Conservation (phyloP, 805 yeast genomes). For the Geotrichum ghanense region DNA sequence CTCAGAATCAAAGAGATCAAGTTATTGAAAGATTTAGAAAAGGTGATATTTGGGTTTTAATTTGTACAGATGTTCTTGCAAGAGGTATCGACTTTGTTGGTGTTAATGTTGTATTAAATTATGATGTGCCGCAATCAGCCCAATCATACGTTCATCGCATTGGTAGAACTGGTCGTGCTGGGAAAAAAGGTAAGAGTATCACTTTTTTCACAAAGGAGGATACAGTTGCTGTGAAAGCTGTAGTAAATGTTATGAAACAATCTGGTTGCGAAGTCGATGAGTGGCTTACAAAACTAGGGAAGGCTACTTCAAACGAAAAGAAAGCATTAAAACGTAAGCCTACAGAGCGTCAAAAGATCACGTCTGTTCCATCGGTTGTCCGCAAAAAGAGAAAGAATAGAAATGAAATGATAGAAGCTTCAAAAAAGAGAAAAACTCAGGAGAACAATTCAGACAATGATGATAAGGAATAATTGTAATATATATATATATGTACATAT, state of each 20-base stretch:
- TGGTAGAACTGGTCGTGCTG: constrained; percentile 98
- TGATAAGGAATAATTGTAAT: background rate
- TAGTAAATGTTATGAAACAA: constrained; percentile 90
- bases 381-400: constrained; percentile 6
- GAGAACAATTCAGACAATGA: background rate
- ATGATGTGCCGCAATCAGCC: constrained; percentile 89
- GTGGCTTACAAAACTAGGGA: constrained; percentile 73
- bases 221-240: constrained; percentile 58
- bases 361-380: constrained; percentile 45
- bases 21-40: constrained; percentile 73
- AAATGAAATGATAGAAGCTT: background rate
- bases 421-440: background rate
- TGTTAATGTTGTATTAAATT: constrained; percentile 85
- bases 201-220: constrained; percentile 94
- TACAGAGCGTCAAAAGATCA: constrained; percentile 58
- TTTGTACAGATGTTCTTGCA: constrained; percentile 91
- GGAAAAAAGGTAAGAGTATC: constrained; percentile 73
- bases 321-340: constrained; percentile 44
- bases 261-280: constrained; percentile 58
- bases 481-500: background rate
- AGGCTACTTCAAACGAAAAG: constrained; percentile 54
- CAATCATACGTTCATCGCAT: constrained; percentile 95
- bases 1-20: constrained; percentile 76
- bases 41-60: constrained; percentile 93
- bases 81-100: constrained; percentile 98